These are phyloP conservation scores for Rhytidhysteron rufulum DNA, from an alignment of 2,329 filamentous ascomycete species.

Conservation along the genomic window DNA sequence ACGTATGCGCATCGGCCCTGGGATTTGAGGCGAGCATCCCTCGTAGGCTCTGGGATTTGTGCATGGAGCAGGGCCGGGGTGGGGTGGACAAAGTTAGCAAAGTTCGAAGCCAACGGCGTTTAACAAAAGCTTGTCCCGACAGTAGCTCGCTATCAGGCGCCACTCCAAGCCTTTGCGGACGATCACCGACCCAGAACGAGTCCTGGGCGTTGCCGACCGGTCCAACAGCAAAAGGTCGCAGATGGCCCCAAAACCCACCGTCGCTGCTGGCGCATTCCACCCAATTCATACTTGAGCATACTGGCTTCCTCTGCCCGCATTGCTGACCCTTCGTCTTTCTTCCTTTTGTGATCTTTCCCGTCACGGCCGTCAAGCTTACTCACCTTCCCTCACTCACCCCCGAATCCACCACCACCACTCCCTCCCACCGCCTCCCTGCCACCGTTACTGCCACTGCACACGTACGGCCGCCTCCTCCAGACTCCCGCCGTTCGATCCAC, in stretches of 20 bases:
- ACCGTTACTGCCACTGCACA: no score
- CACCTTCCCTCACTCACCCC: constrained; percentile 1
- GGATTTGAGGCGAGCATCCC: constrained; percentile 9
- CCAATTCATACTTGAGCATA: constrained; percentile 4
- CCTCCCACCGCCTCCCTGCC: constrained; percentile 3
- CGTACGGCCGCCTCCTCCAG: constrained; percentile 5
- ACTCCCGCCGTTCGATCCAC: constrained; percentile 14
- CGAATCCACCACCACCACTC: constrained; percentile 8
- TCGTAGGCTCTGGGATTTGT: background rate
- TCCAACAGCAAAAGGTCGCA: constrained; percentile 21
- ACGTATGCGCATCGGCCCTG: no score
- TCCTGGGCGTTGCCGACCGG: constrained; percentile 27
- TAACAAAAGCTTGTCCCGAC: constrained; percentile 36
- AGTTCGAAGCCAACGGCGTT: constrained; percentile 28
- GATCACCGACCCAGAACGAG: constrained; percentile 28
- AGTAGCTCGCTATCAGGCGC: constrained; percentile 33
- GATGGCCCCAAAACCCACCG: constrained; percentile 12
- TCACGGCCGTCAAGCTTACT: constrained; percentile 5
- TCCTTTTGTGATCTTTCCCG: constrained; percentile 3
- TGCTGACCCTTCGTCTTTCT: no score
- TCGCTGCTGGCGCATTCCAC: constrained; percentile 15
- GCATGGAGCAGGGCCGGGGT: background rate
- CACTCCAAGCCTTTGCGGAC: constrained; percentile 32
- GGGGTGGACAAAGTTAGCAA: no score
- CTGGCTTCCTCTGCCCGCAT: no score